Conservation (phyloP, 2,329 filamentous ascomycete species). For the Berkeleyomyces rouxiae region DNA sequence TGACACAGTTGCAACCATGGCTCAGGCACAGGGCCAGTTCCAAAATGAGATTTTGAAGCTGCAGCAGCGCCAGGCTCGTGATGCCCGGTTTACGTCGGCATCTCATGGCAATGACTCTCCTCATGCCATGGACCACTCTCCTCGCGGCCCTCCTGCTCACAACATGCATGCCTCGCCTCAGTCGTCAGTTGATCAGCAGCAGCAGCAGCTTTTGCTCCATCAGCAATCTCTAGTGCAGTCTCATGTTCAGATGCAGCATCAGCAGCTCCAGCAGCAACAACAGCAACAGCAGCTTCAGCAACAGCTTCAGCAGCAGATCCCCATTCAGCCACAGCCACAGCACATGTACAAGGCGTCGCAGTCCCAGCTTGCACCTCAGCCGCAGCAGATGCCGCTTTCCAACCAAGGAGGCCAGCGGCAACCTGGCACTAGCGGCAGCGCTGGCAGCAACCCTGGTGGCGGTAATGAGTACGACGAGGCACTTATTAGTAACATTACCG, state of each 20-base stretch:
- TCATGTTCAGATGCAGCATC: constrained; percentile 36
- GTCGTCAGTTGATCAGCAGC: constrained; percentile 19
- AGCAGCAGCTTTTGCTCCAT: constrained; percentile 14
- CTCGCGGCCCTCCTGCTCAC: constrained; percentile 13
- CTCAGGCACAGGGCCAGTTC: constrained; percentile 48
- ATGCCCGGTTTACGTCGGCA: constrained; percentile 11
- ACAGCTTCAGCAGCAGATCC: constrained; percentile 31
- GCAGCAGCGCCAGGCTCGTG: constrained; percentile 20
- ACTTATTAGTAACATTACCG: constrained; percentile 35
- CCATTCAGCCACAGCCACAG: constrained; percentile 12
- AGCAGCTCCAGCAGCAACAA: constrained; percentile 24
- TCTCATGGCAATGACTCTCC: constrained; percentile 12
- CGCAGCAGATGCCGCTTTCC: constrained; percentile 15
- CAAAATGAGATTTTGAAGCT: constrained; percentile 47
- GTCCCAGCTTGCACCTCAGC: constrained; percentile 16
- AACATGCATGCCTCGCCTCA: constrained; percentile 16
- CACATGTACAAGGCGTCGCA: constrained; percentile 15
- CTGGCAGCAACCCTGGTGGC: neutral
- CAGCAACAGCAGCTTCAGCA: constrained; percentile 24
- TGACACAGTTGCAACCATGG: constrained; percentile 54
- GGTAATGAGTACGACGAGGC: constrained; percentile 27
- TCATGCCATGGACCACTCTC: constrained; percentile 13
- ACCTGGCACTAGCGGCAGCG: neutral
- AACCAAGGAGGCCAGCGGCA: constrained; percentile 16
- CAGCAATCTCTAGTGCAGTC: constrained; percentile 43